Evolutionary conservation across 768 basidiomycete genomes (phyloP).

Genomic region (Pleurotus eryngii): DNA sequence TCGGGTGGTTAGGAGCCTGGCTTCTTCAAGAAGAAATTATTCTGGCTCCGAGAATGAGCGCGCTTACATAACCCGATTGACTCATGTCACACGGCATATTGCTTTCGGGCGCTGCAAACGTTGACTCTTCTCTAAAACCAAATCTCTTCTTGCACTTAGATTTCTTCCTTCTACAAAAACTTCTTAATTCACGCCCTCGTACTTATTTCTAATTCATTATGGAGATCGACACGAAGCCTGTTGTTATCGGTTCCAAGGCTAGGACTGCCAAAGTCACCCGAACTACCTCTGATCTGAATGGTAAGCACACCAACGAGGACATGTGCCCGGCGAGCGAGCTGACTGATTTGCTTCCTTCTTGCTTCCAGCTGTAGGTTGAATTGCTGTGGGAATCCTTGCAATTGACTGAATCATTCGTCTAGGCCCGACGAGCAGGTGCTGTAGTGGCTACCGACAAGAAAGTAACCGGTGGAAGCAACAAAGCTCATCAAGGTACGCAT

Average conservation of each 20-base stretch:
- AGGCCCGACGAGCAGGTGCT: slow-evolving; percentile 76
- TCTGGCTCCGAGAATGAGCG: no score
- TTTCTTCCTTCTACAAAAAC: no score
- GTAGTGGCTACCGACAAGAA: slow-evolving; percentile 87
- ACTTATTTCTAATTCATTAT: not conserved
- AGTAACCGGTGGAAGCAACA: slow-evolving; percentile 64
- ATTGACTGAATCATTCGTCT: slow-evolving; percentile 11
- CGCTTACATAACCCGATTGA: no score
- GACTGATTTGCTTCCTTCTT: slow-evolving; percentile 14
- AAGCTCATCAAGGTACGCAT: slow-evolving; percentile 63
- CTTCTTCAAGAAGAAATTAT: no score
- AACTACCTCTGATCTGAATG: slow-evolving; percentile 56
- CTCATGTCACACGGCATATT: no score
- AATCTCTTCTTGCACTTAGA: no score
- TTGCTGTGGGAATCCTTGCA: not conserved
- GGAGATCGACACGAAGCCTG: slow-evolving; percentile 45
- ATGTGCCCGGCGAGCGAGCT: not conserved
- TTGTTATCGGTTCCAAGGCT: slow-evolving; percentile 69
- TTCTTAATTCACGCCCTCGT: no score
- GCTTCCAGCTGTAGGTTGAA: slow-evolving; percentile 49
- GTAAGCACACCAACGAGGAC: slow-evolving; percentile 26
- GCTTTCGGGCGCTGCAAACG: no score
- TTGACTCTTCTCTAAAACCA: no score
- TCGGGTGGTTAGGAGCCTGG: no score
- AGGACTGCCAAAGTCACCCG: slow-evolving; percentile 60